These are phyloP conservation scores for Kwoniella botswanensis DNA, from an alignment of 768 basidiomycete genomes.

Conservation along the genomic window DNA sequence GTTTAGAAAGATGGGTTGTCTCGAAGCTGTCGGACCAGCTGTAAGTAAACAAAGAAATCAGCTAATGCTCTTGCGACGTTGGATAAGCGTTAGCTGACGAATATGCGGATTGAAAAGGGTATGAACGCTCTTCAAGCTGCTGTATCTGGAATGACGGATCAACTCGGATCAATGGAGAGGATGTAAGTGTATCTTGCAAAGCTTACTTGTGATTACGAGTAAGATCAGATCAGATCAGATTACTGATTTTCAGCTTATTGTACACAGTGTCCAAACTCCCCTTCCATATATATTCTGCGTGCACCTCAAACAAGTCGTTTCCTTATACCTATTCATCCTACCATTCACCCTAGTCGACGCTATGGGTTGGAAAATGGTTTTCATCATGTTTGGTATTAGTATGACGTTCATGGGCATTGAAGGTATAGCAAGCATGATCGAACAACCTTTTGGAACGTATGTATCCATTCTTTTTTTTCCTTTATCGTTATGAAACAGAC, in stretches of 20 bases:
- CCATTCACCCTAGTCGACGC: slow-evolving; percentile 84
- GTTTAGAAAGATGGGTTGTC: slow-evolving; percentile 77
- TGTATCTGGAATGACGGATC: slow-evolving; percentile 80
- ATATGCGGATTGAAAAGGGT: slow-evolving; percentile 59
- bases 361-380: slow-evolving; percentile 78
- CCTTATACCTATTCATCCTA: slow-evolving; percentile 85
- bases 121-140: slow-evolving; percentile 76
- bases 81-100: neutral
- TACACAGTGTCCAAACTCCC: slow-evolving; percentile 32
- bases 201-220: no score
- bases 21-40: slow-evolving; percentile 92
- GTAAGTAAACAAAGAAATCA: slow-evolving; percentile 57
- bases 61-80: neutral
- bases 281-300: slow-evolving; percentile 64
- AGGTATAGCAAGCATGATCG: slow-evolving; percentile 92
- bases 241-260: slow-evolving; percentile 8
- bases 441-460: slow-evolving; percentile 88
- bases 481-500: no score
- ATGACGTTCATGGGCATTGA: slow-evolving; percentile 64
- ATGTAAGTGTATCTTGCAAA: slow-evolving; percentile 78
- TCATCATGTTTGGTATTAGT: slow-evolving; percentile 71
- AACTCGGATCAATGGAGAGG: slow-evolving; percentile 81
- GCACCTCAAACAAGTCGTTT: slow-evolving; percentile 94
- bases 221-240: neutral
- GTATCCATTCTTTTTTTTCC: slow-evolving; percentile 58